These are phyloP conservation scores for Zygoascus hellenicus DNA, from an alignment of 1,139 yeast genomes.

Conservation along the genomic window DNA sequence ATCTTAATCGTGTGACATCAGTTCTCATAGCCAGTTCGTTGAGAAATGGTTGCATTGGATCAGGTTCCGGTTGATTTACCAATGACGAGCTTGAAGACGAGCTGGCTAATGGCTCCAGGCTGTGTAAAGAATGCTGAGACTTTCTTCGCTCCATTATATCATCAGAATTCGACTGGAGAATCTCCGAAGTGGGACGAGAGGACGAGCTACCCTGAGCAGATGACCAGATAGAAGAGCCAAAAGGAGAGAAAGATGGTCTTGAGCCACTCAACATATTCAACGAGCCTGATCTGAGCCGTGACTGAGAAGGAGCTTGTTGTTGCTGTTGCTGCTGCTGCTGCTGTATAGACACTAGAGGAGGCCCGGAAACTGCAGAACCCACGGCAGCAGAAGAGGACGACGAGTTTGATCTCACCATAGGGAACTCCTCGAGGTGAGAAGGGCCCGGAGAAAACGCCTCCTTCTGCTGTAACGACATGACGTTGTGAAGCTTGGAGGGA, in stretches of 20 bases:
- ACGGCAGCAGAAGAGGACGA: conserved; percentile 6
- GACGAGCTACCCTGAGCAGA: conserved; percentile 8
- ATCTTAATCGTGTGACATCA: conserved; percentile 35
- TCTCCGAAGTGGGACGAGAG: conserved; percentile 8
- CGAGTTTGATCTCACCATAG: conserved; percentile 6
- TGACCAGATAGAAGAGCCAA: conserved; percentile 33
- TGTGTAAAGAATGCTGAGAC: conserved; percentile 7
- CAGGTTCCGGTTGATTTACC: conserved; percentile 21
- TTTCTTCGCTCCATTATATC: conserved; percentile 9
- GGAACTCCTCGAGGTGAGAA: background rate
- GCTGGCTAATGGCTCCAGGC: conserved; percentile 5
- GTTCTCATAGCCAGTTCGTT: conserved; percentile 32
- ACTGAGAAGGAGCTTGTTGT: conserved; percentile 11
- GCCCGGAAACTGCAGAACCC: background rate
- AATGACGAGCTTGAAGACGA: conserved; percentile 3
- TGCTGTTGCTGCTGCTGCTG: background rate
- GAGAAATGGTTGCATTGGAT: conserved; percentile 33
- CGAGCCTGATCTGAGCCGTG: conserved; percentile 33
- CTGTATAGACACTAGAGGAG: background rate
- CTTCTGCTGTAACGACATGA: too few species aligned
- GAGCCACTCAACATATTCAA: conserved; percentile 30
- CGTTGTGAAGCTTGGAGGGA: background rate
- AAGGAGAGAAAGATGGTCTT: conserved; percentile 29
- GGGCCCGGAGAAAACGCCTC: background rate
- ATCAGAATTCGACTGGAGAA: conserved; percentile 2